Base-by-base conservation (phyloP, 495 filamentous ascomycete species). In the Letharia lupina region DNA sequence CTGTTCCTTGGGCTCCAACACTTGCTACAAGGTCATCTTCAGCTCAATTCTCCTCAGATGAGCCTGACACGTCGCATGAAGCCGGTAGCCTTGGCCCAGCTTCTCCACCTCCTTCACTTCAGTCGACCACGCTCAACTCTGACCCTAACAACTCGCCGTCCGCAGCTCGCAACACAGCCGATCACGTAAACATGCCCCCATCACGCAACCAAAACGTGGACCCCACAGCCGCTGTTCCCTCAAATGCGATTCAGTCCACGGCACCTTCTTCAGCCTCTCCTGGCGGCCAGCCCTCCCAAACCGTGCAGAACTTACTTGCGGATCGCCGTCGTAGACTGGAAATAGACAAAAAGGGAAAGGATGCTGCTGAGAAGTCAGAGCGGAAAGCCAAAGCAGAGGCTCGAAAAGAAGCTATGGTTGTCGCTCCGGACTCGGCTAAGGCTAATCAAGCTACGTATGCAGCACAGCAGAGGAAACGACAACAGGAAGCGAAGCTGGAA, bases 401-500 rank as follows among this genome's bases (percentile, higher is more conserved):
- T 62, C 67, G 62, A 62, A 58, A 54, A 31, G 68, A 65, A 61
- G 62, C 66, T 33, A 50, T 66, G 35, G 35, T 37, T 41, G 41
- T 61, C 13, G 61, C 64, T 13, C 67, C 66, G 16, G 56, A 63
- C 33, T 66, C 68, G 52, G 31, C 71, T 16, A 70, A 70, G 52
- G 67, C 66, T 18, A 73, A 74, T 56, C 68, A 75, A 62, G 59
- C 63, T 63, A 75, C 71, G 56, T 83, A 84, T 67, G 78, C 78
- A n/a, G 78, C 80, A 47, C 69, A 79, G 59, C 73, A 85, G 48
- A 77, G 78, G 63, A 80, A 80, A 62, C 75, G 77, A 50, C 77
- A 83, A 66, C 70, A 76, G n/a, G 83, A 85, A 18, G 85, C 82
- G 0, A 73, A 78, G 45, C 81, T 82, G 57, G 87, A 89, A 70